These are phyloP conservation scores for Aureobasidium mangrovei DNA, from an alignment of 2,329 filamentous ascomycete genomes.

Conservation along the genomic window DNA sequence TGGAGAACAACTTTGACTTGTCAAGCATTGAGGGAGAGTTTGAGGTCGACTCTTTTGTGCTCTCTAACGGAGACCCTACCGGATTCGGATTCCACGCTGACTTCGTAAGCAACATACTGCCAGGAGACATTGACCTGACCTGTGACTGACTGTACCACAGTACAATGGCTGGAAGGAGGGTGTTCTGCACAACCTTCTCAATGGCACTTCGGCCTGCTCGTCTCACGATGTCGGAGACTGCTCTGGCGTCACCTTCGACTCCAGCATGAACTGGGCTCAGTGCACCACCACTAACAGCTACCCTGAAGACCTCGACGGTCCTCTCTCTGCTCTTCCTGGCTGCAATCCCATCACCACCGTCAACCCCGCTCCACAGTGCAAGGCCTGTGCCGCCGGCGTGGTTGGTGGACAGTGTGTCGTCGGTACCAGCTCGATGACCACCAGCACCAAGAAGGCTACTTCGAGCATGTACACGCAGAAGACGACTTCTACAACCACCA, in stretches of 20 bases:
- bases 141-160: not conserved
- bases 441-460: slow-evolving; percentile 2
- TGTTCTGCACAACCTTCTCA: slow-evolving; percentile 24
- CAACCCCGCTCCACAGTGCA: slow-evolving; percentile 26
- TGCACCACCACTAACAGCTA: slow-evolving; percentile 9
- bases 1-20: slow-evolving; percentile 12
- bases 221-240: slow-evolving; percentile 54
- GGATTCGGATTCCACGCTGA: slow-evolving; percentile 44
- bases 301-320: slow-evolving; percentile 35
- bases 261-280: slow-evolving; percentile 10
- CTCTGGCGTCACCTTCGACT: slow-evolving; percentile 42
- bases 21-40: slow-evolving; percentile 53
- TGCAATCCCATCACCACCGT: slow-evolving; percentile 45
- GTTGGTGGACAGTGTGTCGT: slow-evolving; percentile 9
- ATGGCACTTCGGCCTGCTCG: slow-evolving; percentile 55
- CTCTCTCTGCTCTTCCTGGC: slow-evolving; percentile 44
- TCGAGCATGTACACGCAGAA: not conserved
- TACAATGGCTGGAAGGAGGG: slow-evolving; percentile 42
- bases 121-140: not conserved
- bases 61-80: slow-evolving; percentile 35
- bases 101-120: slow-evolving; percentile 22
- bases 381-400: slow-evolving; percentile 2
- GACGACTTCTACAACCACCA: slow-evolving; percentile 1
- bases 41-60: slow-evolving; percentile 47
- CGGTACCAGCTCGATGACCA: not conserved